Base-by-base conservation (phyloP, 2,329 filamentous ascomycete genomes). In the Claviceps monticola region DNA sequence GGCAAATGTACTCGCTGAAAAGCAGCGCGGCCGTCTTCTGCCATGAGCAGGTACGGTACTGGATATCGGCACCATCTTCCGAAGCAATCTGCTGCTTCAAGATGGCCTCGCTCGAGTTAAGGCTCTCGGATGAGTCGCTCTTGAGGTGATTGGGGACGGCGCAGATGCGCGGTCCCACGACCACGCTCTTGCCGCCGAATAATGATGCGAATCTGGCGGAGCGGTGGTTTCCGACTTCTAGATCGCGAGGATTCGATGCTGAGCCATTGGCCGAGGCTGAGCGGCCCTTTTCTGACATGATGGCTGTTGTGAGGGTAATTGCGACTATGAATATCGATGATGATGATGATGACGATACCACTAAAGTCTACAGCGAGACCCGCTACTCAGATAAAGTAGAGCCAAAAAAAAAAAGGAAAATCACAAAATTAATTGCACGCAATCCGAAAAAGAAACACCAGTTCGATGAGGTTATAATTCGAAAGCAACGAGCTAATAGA, bases 21-120 rank as follows among this genome's bases (percentile, higher is more conserved):
- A 96, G 80, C 59, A 95, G 67, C 1, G 84, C 88, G 0, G 90
- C 88, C 50, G 90, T 95, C 84, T 95, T 95, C 63, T 87, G 84
- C 90, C 90, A 96, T 58, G 84, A 90, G 70, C 90, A 96, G 41
- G 89, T 95, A 55, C 90, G 78, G 66, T 96, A 96, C 70, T 95
- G 83, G 67, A 96, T 95, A 11, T 82, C 80, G 66, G 86, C 83
- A 49, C 80, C 82, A 29, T 81, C 76, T 66, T 95, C 90, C 55
- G 86, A 64, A 50, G 83, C 86, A 56, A 91, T 79, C 69, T 95
- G 89, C 68, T 74, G 74, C 56, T 68, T 64, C n/a, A 79, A 64
- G 46, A 79, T 76, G 16, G 70, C 71, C 42, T 71, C 64, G 58
- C 71, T 73, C 46, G 68, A 73, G 37, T 75, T 68, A 19, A 72